A percentile compares a stretch with the other conserved stretches of the same genome.
Conservation (phyloP, 2,329 filamentous ascomycete genomes). For the Setomelanomma holmii region DNA sequence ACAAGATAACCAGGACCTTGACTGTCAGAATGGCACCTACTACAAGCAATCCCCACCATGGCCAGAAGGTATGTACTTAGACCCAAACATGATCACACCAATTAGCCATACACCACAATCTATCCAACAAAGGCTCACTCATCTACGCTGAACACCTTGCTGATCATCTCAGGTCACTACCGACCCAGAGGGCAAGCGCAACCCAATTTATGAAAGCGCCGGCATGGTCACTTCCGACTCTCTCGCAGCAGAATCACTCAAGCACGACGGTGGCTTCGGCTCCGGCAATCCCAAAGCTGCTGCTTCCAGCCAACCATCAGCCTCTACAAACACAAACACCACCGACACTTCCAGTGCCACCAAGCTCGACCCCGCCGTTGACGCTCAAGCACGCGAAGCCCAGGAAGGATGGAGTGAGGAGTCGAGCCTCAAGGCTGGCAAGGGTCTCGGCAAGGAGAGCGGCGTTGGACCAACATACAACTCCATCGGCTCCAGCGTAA, state of each 20-base stretch:
- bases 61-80: conserved; percentile 26
- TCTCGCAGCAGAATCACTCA: conserved; percentile 76
- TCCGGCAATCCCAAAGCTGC: conserved; percentile 64
- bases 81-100: background rate
- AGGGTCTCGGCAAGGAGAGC: conserved; percentile 44
- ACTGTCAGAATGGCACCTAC: conserved; percentile 18
- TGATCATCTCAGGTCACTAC: conserved; percentile 50
- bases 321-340: conserved; percentile 63
- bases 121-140: background rate
- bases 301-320: conserved; percentile 57
- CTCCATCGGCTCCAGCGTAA: conserved; percentile 23
- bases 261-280: conserved; percentile 65
- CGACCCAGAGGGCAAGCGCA: conserved; percentile 58
- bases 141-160: background rate
- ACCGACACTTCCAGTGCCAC: conserved; percentile 62
- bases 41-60: conserved; percentile 11
- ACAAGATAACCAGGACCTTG: too few relatives aligned
- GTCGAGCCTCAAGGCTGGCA: conserved; percentile 50
- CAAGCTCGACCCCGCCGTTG: conserved; percentile 57
- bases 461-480: conserved; percentile 47
- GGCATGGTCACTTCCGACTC: conserved; percentile 73
- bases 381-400: conserved; percentile 55
- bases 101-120: background rate
- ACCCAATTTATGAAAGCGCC: conserved; percentile 64
- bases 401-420: conserved; percentile 49